phyloP scores from a whole-genome alignment of 331 rosid species.

The Malus hybrid region DNA sequence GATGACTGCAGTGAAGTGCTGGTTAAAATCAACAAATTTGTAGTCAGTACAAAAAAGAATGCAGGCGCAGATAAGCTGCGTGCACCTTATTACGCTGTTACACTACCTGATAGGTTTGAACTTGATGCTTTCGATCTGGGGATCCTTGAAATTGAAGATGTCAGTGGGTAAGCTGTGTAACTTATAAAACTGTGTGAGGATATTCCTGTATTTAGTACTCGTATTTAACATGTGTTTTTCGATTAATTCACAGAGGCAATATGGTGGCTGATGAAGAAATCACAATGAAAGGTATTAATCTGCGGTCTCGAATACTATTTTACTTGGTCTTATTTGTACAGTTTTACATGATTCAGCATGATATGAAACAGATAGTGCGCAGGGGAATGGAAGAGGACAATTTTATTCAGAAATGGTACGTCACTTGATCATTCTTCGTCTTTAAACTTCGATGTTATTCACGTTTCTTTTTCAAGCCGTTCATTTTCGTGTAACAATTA shows the following conservation, averaged over 20 bases:
- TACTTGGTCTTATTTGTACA: constrained; percentile 9
- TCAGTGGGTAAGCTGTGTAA: constrained; percentile 34
- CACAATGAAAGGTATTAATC: constrained; percentile 66
- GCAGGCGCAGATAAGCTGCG: constrained; percentile 23
- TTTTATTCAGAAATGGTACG: constrained; percentile 48
- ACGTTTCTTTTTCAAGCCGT: not conserved
- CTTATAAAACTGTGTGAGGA: constrained; percentile 12
- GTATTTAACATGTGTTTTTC: constrained; percentile 14
- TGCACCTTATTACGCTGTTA: constrained; percentile 35
- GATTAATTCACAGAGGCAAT: constrained; percentile 39
- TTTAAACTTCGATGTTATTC: too few species aligned
- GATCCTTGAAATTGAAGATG: constrained; percentile 62
- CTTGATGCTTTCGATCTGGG: constrained; percentile 77
- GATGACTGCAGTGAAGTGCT: constrained; percentile 58
- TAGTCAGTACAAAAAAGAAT: constrained; percentile 25
- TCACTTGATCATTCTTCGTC: not conserved
- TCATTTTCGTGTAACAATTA: not conserved
- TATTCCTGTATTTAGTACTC: not conserved
- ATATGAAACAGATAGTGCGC: constrained; percentile 52
- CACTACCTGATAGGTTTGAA: constrained; percentile 58
- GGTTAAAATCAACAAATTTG: constrained; percentile 41
- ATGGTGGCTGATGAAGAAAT: constrained; percentile 51
- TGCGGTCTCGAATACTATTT: not conserved
- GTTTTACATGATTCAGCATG: constrained; percentile 15
- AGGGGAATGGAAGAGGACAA: constrained; percentile 21